These are phyloP conservation scores for Eleusine indica DNA, from an alignment of 176 grass and related monocot species.

Conservation along the genomic window DNA sequence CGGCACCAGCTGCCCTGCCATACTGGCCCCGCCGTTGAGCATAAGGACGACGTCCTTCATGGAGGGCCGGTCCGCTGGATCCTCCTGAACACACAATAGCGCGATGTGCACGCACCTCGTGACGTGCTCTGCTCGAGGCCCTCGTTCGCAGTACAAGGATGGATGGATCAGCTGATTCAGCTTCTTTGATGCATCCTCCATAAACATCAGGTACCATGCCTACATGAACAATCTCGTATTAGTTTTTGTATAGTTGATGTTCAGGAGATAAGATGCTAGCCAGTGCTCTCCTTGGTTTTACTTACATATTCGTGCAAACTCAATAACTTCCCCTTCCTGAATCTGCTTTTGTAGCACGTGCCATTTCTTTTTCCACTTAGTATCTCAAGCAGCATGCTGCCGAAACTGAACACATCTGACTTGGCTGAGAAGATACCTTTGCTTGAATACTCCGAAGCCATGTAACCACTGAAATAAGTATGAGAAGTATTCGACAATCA, in stretches of 20 bases:
- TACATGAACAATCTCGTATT: neutral
- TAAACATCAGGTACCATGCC: slow-evolving; percentile 16
- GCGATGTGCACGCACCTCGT: neutral
- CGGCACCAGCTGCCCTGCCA: too few species aligned
- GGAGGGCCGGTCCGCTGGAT: too few species aligned
- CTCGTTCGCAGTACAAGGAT: neutral
- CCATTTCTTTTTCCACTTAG: slow-evolving; percentile 16
- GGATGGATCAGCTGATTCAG: neutral
- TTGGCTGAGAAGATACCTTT: too few species aligned
- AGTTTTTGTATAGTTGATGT: too few species aligned
- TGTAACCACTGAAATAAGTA: neutral
- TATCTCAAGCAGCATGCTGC: neutral
- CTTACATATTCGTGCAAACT: slow-evolving; percentile 26
- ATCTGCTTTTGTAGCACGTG: neutral
- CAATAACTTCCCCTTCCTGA: neutral
- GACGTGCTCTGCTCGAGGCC: neutral
- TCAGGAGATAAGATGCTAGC: too few species aligned
- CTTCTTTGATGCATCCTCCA: neutral
- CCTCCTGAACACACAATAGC: too few species aligned
- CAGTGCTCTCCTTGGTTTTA: neutral
- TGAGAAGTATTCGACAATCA: neutral
- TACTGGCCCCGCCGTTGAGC: too few species aligned
- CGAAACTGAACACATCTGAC: too few species aligned
- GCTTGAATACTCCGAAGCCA: neutral
- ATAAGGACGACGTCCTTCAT: too few species aligned